Conservation (phyloP, 345 rosid species). For the Sisymbrium altissimum region DNA sequence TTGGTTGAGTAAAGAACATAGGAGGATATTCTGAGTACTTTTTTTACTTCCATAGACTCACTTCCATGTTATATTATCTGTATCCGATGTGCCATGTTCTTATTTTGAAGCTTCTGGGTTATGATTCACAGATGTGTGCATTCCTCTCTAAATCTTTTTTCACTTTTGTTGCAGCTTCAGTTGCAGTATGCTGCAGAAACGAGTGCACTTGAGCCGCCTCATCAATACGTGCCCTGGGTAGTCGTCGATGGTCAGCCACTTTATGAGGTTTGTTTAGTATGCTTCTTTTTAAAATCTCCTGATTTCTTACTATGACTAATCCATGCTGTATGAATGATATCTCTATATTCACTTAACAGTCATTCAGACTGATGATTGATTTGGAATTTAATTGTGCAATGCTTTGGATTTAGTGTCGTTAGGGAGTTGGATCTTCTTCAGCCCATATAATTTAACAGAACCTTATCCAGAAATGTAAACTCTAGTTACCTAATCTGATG, state of each 20-base stretch:
- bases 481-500: background rate
- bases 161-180: conserved; percentile 65
- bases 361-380: background rate
- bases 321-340: background rate
- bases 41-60: background rate
- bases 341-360: conserved; percentile 1
- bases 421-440: background rate
- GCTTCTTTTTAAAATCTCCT: background rate
- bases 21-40: background rate
- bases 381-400: background rate
- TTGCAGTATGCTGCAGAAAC: conserved; percentile 82
- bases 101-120: background rate
- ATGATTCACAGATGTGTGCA: background rate
- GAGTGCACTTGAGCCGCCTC: conserved; percentile 77
- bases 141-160: background rate
- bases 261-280: conserved; percentile 60
- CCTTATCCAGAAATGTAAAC: background rate
- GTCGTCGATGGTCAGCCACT: conserved; percentile 92
- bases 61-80: background rate
- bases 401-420: conserved; percentile 1
- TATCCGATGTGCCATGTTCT: background rate
- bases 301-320: background rate
- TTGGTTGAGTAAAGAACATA: background rate
- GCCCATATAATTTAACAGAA: background rate
- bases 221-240: conserved; percentile 90